These are phyloP conservation scores for Raddia guianensis DNA, from an alignment of 176 grass and related monocot species.

Conservation along the genomic window DNA sequence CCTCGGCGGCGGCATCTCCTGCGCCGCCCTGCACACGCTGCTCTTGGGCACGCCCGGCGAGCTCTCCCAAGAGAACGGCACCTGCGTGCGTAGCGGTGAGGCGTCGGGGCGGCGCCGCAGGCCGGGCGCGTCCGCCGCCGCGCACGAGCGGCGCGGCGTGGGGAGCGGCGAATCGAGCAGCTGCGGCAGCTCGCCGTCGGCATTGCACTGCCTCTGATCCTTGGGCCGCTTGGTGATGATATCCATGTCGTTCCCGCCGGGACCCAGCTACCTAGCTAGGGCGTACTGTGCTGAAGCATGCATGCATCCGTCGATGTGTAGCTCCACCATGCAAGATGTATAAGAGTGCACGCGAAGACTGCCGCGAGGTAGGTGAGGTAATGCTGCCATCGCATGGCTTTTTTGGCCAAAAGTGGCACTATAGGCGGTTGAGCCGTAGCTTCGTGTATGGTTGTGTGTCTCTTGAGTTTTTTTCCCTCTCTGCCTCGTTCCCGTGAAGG, in stretches of 20 bases:
- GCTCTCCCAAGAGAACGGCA: slow-evolving; percentile 96
- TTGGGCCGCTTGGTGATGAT: slow-evolving; percentile 48
- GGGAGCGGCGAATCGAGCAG: slow-evolving; percentile 79
- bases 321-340: slow-evolving; percentile 6
- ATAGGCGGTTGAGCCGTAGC: slow-evolving; percentile 41
- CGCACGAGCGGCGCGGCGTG: slow-evolving; percentile 72
- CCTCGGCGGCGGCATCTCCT: slow-evolving; percentile 50
- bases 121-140: slow-evolving; percentile 37
- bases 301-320: slow-evolving; percentile 21
- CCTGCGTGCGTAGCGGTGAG: slow-evolving; percentile 56
- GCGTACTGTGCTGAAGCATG: slow-evolving; percentile 21
- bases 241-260: slow-evolving; percentile 33
- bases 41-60: slow-evolving; percentile 81
- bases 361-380: slow-evolving; percentile 32
- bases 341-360: slow-evolving; percentile 51
- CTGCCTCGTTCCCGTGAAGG: slow-evolving; percentile 49
- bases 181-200: slow-evolving; percentile 33
- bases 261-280: neutral
- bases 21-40: slow-evolving; percentile 19
- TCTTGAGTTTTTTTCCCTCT: neutral
- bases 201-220: slow-evolving; percentile 27
- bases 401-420: slow-evolving; percentile 32
- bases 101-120: slow-evolving; percentile 37
- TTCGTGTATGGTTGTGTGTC: slow-evolving; percentile 45
- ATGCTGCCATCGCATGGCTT: slow-evolving; percentile 24